phyloP scores from a whole-genome alignment of 2,329 filamentous ascomycete genomes.

The Plectosphaerella plurivora region DNA sequence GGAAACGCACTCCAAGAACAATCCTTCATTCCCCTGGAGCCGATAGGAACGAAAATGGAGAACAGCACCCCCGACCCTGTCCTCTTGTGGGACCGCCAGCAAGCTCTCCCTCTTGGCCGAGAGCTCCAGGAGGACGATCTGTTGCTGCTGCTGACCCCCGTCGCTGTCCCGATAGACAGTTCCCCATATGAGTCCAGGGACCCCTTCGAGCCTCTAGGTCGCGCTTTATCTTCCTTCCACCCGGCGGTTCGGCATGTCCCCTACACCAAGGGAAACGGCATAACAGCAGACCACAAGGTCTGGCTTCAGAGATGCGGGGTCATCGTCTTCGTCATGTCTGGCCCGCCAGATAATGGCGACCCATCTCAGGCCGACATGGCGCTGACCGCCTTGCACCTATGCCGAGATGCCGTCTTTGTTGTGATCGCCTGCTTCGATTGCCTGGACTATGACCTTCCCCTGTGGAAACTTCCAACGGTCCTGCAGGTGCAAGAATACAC shows the following conservation, averaged over 20 bases:
- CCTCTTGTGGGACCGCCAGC: slow-evolving; percentile 36
- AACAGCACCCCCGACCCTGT: not conserved
- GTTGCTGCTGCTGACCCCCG: slow-evolving; percentile 59
- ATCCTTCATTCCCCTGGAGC: too few relatives aligned
- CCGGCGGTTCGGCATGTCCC: slow-evolving; percentile 65
- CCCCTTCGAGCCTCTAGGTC: slow-evolving; percentile 69
- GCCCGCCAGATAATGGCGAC: slow-evolving; percentile 39
- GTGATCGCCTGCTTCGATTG: slow-evolving; percentile 47
- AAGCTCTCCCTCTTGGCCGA: slow-evolving; percentile 42
- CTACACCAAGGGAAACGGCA: slow-evolving; percentile 59
- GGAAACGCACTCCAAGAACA: too few relatives aligned
- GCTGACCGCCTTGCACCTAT: slow-evolving; percentile 35
- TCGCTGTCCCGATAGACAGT: slow-evolving; percentile 40
- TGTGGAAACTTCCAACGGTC: slow-evolving; percentile 45
- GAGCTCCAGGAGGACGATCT: slow-evolving; percentile 43
- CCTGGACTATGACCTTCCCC: slow-evolving; percentile 30
- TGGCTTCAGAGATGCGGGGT: slow-evolving; percentile 58
- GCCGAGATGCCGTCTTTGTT: slow-evolving; percentile 45
- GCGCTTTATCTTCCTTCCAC: slow-evolving; percentile 56
- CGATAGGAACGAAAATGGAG: not conserved
- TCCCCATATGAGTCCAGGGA: slow-evolving; percentile 45
- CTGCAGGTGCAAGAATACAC: slow-evolving; percentile 46
- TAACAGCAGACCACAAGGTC: slow-evolving; percentile 58
- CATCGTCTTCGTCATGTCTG: slow-evolving; percentile 58
- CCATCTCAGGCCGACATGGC: slow-evolving; percentile 48